Percentiles rank a stretch among this genome's conserved stretches.
Evolutionary conservation across 139 green algal genomes (phyloP).

Genomic region (Raphidocelis subcapitata): DNA sequence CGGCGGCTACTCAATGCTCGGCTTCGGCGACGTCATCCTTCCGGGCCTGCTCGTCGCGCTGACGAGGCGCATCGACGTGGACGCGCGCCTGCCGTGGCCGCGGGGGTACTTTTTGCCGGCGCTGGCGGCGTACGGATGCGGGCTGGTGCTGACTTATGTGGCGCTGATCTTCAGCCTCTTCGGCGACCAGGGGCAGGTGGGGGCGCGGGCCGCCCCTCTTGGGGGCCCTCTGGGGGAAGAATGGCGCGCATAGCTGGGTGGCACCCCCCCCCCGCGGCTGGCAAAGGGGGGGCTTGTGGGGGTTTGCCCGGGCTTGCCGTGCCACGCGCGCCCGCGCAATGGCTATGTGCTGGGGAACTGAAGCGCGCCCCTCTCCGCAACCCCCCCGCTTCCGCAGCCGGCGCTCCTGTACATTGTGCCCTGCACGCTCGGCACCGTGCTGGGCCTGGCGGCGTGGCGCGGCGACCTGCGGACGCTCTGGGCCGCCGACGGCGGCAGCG

Average conservation of each 20-base stretch:
- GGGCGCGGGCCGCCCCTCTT: too few relatives aligned
- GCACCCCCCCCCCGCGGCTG: too few relatives aligned
- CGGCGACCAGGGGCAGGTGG: slow-evolving; percentile 39
- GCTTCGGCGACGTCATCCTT: slow-evolving; percentile 52
- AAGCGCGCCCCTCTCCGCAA: neutral
- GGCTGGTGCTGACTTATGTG: slow-evolving; percentile 83
- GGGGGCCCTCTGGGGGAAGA: too few relatives aligned
- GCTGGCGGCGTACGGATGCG: slow-evolving; percentile 62
- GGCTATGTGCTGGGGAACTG: neutral
- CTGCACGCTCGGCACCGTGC: slow-evolving; percentile 71
- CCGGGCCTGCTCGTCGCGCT: slow-evolving; percentile 49
- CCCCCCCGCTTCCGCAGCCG: slow-evolving; percentile 30
- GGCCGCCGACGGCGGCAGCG: neutral
- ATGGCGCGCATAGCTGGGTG: too few relatives aligned
- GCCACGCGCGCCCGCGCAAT: too few relatives aligned
- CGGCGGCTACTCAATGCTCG: slow-evolving; percentile 47
- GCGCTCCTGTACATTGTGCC: slow-evolving; percentile 95
- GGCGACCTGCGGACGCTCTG: slow-evolving; percentile 43
- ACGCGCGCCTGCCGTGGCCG: slow-evolving; percentile 11
- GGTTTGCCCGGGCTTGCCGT: too few relatives aligned
- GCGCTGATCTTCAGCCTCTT: slow-evolving; percentile 67
- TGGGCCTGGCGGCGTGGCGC: slow-evolving; percentile 36
- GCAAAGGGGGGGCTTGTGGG: too few relatives aligned
- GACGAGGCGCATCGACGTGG: slow-evolving; percentile 37
- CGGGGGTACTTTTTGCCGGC: slow-evolving; percentile 52